These are phyloP conservation scores for Lipomyces sp. DNA, from an alignment of 805 yeast genomes.

Conservation along the genomic window DNA sequence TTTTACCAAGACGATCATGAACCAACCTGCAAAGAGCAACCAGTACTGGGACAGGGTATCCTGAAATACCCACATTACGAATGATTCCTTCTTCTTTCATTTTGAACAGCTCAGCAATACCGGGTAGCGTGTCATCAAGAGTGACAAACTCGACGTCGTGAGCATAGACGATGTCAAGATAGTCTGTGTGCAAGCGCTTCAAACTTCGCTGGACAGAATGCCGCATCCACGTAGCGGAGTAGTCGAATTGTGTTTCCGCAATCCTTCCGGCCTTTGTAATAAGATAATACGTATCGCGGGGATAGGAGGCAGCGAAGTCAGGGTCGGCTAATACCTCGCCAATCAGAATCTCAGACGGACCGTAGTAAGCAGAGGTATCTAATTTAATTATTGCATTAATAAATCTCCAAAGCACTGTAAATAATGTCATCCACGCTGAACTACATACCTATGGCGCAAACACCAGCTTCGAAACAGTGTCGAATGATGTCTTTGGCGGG, in stretches of 20 bases:
- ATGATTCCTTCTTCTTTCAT: constrained; percentile 69
- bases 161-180: constrained; percentile 80
- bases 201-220: constrained; percentile 70
- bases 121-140: constrained; percentile 59
- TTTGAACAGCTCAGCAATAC: constrained; percentile 61
- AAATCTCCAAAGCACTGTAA: no score
- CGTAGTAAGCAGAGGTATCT: constrained; percentile 94
- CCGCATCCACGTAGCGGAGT: constrained; percentile 63
- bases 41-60: constrained; percentile 79
- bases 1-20: constrained; percentile 54
- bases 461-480: constrained; percentile 67
- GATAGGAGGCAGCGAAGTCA: constrained; percentile 46
- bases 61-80: constrained; percentile 75
- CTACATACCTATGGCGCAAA: constrained; percentile 60
- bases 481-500: constrained; percentile 63
- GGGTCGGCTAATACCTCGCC: constrained; percentile 64
- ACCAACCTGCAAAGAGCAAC: constrained; percentile 54
- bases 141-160: constrained; percentile 88
- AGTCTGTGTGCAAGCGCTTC: constrained; percentile 64
- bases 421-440: background rate
- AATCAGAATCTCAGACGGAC: constrained; percentile 76
- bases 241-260: constrained; percentile 71
- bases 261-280: constrained; percentile 89
- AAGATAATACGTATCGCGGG: constrained; percentile 68
- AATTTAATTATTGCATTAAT: background rate